A percentile compares a stretch with the other conserved stretches of the same genome.
Conservation (phyloP, 1,284 basidiomycete species). For the Peniophora sp. region DNA sequence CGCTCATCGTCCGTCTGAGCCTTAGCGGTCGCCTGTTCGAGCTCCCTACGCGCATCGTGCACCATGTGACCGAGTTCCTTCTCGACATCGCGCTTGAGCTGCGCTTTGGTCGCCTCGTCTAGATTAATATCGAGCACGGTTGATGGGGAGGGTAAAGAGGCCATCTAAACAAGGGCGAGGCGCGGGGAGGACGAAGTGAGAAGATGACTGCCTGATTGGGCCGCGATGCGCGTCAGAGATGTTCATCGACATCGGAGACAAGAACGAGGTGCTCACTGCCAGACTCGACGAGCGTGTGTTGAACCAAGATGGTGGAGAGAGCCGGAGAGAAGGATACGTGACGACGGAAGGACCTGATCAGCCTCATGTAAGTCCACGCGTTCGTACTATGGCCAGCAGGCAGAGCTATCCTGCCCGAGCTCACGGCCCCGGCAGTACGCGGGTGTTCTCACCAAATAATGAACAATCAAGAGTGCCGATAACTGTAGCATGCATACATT, state of each 20-base stretch:
- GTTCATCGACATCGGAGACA: neutral
- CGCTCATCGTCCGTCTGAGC: neutral
- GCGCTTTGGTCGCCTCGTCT: neutral
- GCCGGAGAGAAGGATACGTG: constrained; percentile 5
- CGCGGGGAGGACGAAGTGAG: neutral
- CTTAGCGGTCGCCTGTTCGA: neutral
- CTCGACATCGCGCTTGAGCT: neutral
- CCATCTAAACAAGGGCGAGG: neutral
- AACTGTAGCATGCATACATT: neutral
- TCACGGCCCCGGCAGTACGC: neutral
- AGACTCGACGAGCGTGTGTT: neutral
- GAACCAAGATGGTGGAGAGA: constrained; percentile 5
- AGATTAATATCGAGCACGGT: neutral
- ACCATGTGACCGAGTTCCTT: neutral
- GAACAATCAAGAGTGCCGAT: neutral
- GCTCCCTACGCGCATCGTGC: neutral
- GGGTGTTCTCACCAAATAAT: neutral
- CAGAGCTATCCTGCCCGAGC: neutral
- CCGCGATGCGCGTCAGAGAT: neutral
- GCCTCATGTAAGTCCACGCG: constrained; percentile 11
- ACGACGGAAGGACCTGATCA: constrained; percentile 7
- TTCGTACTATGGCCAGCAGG: neutral
- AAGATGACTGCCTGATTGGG: neutral
- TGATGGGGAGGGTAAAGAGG: neutral
- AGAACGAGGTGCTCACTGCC: constrained; percentile 6